Base-by-base conservation (phyloP, 352 stramenopile genomes). In the Pythium biforme region DNA sequence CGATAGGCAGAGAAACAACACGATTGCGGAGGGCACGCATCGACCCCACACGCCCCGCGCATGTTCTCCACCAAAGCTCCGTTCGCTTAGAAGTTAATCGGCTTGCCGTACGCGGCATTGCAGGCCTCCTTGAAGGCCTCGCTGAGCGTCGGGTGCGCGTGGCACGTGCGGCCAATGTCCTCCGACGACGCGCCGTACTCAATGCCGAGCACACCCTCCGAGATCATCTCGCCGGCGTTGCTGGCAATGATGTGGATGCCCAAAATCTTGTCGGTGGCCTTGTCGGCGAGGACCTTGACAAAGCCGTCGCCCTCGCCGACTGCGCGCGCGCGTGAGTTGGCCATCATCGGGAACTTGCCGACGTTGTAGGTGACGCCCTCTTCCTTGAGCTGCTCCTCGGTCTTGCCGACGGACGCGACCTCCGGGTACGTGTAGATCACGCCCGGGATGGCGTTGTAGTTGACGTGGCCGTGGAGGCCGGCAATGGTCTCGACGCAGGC, bases 61-160 rank as follows among this genome's bases (percentile, higher is more conserved):
- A 12, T 25, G 1, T 22, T 17, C 19, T 17, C 17, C 40, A 17
- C 40, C 15, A 14, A 46, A 46, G 40, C 40, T 46, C 40, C 40
- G 40, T 25, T 39, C 51, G 22, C 49, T 97, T 98, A 99, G 73
- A 99, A 99, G 84, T 99, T 98, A 79, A 99, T 99, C 46, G 97
- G 94, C 83, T 99, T 99, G 76, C 97, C 95, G 76, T 98, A 99
- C 43, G 97, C 90, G 65, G 92, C 94, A 81, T 98, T 97, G 73
- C 95, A 99, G 17, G 97, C 97, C 76, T 99, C 97, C 86, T 99
- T 99, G 70, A 99, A 98, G 14, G 97, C 97, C 77, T 99, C 97
- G 70, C 89, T 98, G 31, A 99, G 81, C 47, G 97, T 99, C 48
- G 96, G 96, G 81, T 99, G 97, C 48, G 89, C 87, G 83, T 99